Conservation (phyloP, 2,329 filamentous ascomycete genomes). For the Trichoderma polysporum region DNA sequence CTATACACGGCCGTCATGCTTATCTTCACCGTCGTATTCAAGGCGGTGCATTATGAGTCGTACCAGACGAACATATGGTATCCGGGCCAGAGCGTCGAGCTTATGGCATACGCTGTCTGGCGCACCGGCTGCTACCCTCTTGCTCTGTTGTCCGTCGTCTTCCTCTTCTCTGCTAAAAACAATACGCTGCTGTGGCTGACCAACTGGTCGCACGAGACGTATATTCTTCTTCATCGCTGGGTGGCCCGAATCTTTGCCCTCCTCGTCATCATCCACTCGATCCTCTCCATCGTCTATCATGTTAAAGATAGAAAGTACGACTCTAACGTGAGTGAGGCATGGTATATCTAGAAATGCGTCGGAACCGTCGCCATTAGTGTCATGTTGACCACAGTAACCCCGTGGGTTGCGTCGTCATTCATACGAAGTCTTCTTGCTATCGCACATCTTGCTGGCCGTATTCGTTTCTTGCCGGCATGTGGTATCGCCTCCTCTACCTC, state of each 20-base stretch:
- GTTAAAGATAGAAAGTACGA: background rate
- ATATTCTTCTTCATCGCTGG: conserved; percentile 50
- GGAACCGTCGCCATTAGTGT: conserved; percentile 39
- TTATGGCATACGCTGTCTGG: background rate
- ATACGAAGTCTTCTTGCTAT: conserved; percentile 47
- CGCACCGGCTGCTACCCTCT: background rate
- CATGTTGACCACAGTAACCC: conserved; percentile 35
- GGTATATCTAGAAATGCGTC: conserved; percentile 39
- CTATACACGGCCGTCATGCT: background rate
- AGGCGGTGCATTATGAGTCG: background rate
- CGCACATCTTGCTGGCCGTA: conserved; percentile 43
- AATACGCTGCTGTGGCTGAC: conserved; percentile 50
- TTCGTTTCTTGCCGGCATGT: conserved; percentile 44
- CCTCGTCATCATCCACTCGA: conserved; percentile 47
- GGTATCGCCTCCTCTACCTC: conserved; percentile 40
- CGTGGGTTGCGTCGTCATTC: conserved; percentile 35
- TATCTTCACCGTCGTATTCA: background rate
- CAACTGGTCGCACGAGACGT: conserved; percentile 50
- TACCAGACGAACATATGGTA: background rate
- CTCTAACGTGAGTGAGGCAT: background rate
- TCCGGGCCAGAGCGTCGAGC: background rate
- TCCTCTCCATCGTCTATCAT: conserved; percentile 38
- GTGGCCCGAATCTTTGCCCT: conserved; percentile 45
- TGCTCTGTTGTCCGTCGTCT: conserved; percentile 39
- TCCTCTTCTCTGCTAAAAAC: conserved; percentile 48